Evolutionary conservation across 139 green algal species (phyloP).

Genomic region (Chlamydomonas eustigma): DNA sequence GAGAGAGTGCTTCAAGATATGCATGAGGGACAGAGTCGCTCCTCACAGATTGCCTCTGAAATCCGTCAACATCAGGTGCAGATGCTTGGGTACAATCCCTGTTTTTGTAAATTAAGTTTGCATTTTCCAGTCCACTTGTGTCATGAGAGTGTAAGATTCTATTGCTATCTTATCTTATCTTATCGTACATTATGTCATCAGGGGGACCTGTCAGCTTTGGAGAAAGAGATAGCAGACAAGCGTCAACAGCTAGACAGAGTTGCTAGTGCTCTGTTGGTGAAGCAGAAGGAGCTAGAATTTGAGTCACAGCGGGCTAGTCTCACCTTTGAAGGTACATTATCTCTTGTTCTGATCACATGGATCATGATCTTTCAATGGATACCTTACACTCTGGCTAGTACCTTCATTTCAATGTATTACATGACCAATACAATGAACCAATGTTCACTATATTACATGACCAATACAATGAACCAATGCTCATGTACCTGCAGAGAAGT

Average conservation of each 20-base stretch:
- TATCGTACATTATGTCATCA: too few relatives aligned
- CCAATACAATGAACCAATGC: too few relatives aligned
- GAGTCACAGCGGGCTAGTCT: slow-evolving; percentile 3
- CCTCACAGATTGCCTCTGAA: not conserved
- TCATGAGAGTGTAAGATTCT: too few relatives aligned
- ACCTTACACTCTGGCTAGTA: too few relatives aligned
- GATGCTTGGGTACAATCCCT: too few relatives aligned
- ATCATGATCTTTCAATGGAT: too few relatives aligned
- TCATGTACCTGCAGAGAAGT: slow-evolving; percentile 9
- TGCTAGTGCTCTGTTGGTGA: slow-evolving; percentile 4
- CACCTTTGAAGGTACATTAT: slow-evolving; percentile 17
- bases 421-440: too few relatives aligned
- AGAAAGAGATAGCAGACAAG: slow-evolving; percentile 16
- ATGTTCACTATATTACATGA: too few relatives aligned
- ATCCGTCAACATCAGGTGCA: not conserved
- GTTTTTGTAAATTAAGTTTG: too few relatives aligned
- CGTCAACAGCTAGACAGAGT: slow-evolving; percentile 19
- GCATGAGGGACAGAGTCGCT: slow-evolving; percentile 5
- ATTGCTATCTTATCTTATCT: too few relatives aligned
- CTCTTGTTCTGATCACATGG: not conserved
- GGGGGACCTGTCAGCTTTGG: slow-evolving; percentile 9
- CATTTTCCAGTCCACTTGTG: too few relatives aligned
- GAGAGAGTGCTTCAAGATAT: slow-evolving; percentile 11
- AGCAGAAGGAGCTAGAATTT: slow-evolving; percentile 6
- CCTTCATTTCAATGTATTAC: too few relatives aligned